Conservation (phyloP, 257 asterid genomes). For the Fraxinus quadrangulata region DNA sequence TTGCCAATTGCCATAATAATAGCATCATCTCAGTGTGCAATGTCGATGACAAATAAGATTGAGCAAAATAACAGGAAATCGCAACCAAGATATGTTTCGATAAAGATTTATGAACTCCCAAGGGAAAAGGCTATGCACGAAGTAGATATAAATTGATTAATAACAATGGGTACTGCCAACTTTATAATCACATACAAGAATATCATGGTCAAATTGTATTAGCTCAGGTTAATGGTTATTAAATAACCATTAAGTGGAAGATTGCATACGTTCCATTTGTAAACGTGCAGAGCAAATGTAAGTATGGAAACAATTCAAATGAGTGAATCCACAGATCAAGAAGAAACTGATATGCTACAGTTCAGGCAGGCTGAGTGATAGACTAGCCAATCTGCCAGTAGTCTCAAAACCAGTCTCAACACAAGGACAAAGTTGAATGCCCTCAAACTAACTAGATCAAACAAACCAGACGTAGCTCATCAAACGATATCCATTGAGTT, state of each 20-base stretch:
- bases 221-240: neutral
- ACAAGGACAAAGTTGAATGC: neutral
- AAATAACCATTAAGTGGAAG: neutral
- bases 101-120: neutral
- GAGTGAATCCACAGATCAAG: neutral
- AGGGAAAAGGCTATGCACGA: neutral
- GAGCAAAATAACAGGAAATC: neutral
- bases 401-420: neutral
- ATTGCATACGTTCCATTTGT: neutral
- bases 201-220: neutral
- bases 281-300: neutral
- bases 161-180: neutral
- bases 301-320: neutral
- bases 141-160: neutral
- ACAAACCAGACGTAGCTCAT: neutral
- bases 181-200: neutral
- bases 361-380: neutral
- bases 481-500: neutral
- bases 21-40: neutral
- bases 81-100: neutral
- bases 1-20: neutral
- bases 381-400: neutral
- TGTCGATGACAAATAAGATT: neutral
- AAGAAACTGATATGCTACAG: neutral
- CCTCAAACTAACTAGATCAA: neutral